Percentiles rank a stretch among this genome's conserved stretches.
Conservation (phyloP, 2,329 filamentous ascomycete species). For the Scedosporium dehoogii region DNA sequence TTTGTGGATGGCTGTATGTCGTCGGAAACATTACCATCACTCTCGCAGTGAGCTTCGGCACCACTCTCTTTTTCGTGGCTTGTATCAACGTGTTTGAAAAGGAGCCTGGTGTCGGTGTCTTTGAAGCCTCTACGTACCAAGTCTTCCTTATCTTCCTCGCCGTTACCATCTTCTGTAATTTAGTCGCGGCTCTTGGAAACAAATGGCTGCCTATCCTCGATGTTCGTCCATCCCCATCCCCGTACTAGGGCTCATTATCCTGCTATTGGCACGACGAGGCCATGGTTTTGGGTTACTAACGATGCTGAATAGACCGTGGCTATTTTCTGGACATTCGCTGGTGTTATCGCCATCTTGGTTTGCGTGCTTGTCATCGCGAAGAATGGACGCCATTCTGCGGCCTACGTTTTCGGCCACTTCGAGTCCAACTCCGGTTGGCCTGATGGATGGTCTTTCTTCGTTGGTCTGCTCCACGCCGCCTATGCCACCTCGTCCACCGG, state of each 20-base stretch:
- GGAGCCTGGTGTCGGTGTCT: conserved; percentile 30
- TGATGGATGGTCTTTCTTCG: conserved; percentile 62
- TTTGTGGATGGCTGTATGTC: conserved; percentile 67
- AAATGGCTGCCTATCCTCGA: conserved; percentile 57
- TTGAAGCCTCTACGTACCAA: conserved; percentile 49
- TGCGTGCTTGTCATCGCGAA: conserved; percentile 57
- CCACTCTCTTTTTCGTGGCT: conserved; percentile 51
- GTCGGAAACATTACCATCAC: conserved; percentile 77
- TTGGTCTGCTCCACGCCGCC: conserved; percentile 61
- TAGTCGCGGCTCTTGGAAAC: conserved; percentile 59
- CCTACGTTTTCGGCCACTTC: conserved; percentile 59
- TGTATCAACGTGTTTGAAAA: conserved; percentile 46
- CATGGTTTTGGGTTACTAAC: not conserved
- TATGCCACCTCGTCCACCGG: conserved; percentile 68
- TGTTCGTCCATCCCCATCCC: conserved; percentile 26
- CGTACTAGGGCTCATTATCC: not conserved
- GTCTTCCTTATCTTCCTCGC: conserved; percentile 62
- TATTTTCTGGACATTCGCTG: conserved; percentile 66
- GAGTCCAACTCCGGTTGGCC: conserved; percentile 60
- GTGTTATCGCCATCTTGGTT: conserved; percentile 55
- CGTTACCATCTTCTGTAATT: conserved; percentile 54
- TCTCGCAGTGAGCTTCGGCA: conserved; percentile 73
- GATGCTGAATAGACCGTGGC: conserved; percentile 48
- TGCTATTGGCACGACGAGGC: conserved; percentile 5
- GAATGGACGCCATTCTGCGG: conserved; percentile 51